Evolutionary conservation across 306 rosid species (phyloP).

Genomic region (Lotus japonicus): DNA sequence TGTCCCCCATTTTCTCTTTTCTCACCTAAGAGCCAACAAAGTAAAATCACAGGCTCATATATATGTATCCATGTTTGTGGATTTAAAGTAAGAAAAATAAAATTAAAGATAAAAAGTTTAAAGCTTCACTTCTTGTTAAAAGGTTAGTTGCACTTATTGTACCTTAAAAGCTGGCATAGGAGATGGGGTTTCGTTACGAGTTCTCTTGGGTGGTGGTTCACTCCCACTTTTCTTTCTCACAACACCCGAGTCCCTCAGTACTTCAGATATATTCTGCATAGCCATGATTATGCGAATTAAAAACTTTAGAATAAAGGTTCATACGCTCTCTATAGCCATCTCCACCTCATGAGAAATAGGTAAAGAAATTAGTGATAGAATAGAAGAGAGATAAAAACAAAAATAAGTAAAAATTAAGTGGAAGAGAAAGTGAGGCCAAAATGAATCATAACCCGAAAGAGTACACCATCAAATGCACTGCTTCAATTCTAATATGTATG

Average conservation of each 20-base stretch:
- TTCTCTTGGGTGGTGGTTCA: constrained; percentile 71
- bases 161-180: constrained; percentile 99
- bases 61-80: constrained; percentile 21
- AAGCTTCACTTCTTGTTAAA: constrained; percentile 19
- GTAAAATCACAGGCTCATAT: constrained; percentile 28
- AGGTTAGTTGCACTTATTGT: constrained; percentile 37
- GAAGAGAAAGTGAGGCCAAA: too few species aligned
- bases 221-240: constrained; percentile 73
- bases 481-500: neutral
- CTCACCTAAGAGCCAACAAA: constrained; percentile 60
- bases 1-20: constrained; percentile 99
- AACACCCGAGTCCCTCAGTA: constrained; percentile 50
- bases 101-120: constrained; percentile 9
- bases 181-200: constrained; percentile 77
- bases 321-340: too few species aligned
- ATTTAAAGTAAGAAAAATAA: constrained; percentile 8
- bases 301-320: neutral
- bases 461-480: neutral
- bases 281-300: neutral
- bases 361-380: too few species aligned
- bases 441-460: too few species aligned
- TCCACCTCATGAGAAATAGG: too few species aligned
- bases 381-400: too few species aligned
- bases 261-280: constrained; percentile 72
- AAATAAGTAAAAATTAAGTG: too few species aligned